Evolutionary conservation across 768 basidiomycete species (phyloP).

Genomic region (Mrakia gelida): DNA sequence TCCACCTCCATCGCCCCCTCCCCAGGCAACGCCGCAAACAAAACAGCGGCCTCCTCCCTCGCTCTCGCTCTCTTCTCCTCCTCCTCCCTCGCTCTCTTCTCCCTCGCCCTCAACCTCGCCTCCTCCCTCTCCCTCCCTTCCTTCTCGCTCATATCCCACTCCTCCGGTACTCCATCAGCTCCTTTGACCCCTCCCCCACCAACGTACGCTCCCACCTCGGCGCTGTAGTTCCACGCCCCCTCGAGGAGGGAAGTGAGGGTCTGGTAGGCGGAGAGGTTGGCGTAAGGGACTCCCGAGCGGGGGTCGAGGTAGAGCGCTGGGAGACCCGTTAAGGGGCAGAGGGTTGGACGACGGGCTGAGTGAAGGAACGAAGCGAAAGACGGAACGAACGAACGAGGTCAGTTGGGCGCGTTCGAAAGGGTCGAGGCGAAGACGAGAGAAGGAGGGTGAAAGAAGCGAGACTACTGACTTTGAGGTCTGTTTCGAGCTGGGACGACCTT

Average conservation of each 20-base stretch:
- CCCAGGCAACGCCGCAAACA: background rate
- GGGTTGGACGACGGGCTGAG: constrained; percentile 60
- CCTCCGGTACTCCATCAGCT: background rate
- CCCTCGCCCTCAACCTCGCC: background rate
- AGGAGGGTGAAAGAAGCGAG: background rate
- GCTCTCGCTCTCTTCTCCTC: background rate
- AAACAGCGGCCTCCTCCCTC: background rate
- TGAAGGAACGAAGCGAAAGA: background rate
- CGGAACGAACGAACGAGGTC: background rate
- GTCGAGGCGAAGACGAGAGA: background rate
- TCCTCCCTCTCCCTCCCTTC: background rate
- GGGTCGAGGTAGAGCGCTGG: constrained; percentile 77
- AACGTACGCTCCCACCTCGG: background rate
- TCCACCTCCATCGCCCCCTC: background rate
- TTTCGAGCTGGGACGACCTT: constrained; percentile 19
- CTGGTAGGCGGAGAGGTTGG: constrained; percentile 60
- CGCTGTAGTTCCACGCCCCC: background rate
- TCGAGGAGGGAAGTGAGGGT: constrained; percentile 7
- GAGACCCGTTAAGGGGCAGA: constrained; percentile 73
- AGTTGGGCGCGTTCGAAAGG: background rate
- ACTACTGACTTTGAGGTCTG: constrained; percentile 32
- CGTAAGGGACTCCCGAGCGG: constrained; percentile 70
- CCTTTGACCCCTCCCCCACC: background rate
- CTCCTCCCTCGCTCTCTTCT: background rate
- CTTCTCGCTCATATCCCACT: background rate